These are phyloP conservation scores for Aschersonia sp. DNA, from an alignment of 2,329 filamentous ascomycete species.

Conservation along the genomic window DNA sequence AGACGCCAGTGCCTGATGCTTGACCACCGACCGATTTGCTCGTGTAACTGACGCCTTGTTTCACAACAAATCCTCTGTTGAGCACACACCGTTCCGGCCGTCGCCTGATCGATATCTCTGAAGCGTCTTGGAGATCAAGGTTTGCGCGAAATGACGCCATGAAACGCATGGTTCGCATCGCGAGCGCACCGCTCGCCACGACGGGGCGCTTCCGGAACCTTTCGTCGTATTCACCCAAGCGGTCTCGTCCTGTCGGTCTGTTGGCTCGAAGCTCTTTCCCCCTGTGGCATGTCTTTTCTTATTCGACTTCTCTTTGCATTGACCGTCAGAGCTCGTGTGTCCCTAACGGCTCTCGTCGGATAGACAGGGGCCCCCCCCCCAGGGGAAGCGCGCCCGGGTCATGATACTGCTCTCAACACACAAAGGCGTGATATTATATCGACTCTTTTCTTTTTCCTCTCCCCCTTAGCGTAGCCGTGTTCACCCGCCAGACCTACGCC, in stretches of 20 bases:
- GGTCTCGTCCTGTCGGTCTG: background rate
- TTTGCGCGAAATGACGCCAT: background rate
- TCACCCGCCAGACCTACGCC: too few species aligned
- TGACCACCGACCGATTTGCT: background rate
- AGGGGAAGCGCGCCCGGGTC: too few species aligned
- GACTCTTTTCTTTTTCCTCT: too few species aligned
- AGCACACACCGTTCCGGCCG: background rate
- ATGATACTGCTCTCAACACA: too few species aligned
- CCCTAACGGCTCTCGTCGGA: too few species aligned
- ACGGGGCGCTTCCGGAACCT: background rate
- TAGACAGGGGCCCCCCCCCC: too few species aligned
- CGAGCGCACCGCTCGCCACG: background rate
- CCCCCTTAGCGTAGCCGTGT: too few species aligned
- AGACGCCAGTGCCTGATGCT: background rate
- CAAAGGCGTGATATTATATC: too few species aligned
- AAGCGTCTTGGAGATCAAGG: background rate
- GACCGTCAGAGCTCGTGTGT: background rate
- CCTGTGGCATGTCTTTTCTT: background rate
- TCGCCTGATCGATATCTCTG: background rate
- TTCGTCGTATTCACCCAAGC: background rate
- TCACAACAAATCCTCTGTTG: background rate
- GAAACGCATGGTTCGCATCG: background rate
- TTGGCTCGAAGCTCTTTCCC: background rate
- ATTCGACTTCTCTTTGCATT: background rate
- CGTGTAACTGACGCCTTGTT: background rate